phyloP scores from a whole-genome alignment of 2,329 filamentous ascomycete species.

The Aspergillus puulaauensis region DNA sequence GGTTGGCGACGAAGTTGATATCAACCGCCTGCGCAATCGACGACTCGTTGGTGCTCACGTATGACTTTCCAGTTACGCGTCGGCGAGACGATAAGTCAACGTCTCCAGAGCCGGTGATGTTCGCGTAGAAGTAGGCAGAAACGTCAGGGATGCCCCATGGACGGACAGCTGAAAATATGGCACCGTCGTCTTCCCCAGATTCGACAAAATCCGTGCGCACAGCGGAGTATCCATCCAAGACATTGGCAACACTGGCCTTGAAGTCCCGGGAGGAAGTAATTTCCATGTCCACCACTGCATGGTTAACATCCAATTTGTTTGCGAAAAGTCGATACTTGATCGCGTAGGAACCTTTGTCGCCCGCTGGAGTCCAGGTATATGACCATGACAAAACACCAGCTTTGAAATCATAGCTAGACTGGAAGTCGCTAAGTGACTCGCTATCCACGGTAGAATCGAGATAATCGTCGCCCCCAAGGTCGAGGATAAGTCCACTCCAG shows the following conservation, averaged over 20 bases:
- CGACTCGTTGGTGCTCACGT: slow-evolving; percentile 58
- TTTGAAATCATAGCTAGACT: slow-evolving; percentile 61
- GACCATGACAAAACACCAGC: slow-evolving; percentile 64
- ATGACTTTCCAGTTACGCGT: slow-evolving; percentile 46
- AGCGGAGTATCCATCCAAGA: slow-evolving; percentile 68
- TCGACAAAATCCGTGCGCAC: slow-evolving; percentile 60
- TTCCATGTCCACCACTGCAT: slow-evolving; percentile 60
- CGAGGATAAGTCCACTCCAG: slow-evolving; percentile 61
- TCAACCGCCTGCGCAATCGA: slow-evolving; percentile 63
- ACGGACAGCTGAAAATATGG: slow-evolving; percentile 65
- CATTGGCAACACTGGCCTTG: slow-evolving; percentile 62
- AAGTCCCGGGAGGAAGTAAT: slow-evolving; percentile 55
- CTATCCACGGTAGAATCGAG: slow-evolving; percentile 62
- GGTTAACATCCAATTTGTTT: slow-evolving; percentile 62
- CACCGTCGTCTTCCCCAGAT: slow-evolving; percentile 55
- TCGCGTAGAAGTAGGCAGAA: slow-evolving; percentile 59
- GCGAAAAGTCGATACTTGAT: slow-evolving; percentile 67
- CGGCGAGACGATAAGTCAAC: slow-evolving; percentile 45
- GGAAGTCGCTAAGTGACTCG: slow-evolving; percentile 60
- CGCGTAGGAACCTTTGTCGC: slow-evolving; percentile 50
- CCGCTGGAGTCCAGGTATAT: slow-evolving; percentile 64
- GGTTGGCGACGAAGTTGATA: slow-evolving; percentile 53
- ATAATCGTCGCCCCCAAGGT: slow-evolving; percentile 53
- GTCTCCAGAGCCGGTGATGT: slow-evolving; percentile 38
- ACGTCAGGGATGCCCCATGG: slow-evolving; percentile 63